phyloP scores from a whole-genome alignment of 345 rosid genomes.

The Camelina neglecta region DNA sequence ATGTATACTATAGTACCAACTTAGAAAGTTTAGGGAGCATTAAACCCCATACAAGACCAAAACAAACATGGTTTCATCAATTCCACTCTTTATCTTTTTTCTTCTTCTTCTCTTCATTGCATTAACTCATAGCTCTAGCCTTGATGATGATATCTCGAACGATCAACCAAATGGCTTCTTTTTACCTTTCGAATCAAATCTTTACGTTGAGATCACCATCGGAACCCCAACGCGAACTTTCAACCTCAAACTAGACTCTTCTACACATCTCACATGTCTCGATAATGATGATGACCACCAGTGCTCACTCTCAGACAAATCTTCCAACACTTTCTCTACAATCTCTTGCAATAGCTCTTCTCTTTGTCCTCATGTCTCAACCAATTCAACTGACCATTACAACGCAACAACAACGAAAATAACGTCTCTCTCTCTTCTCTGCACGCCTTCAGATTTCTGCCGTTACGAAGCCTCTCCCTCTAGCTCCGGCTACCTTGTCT shows the following conservation, averaged over 20 bases:
- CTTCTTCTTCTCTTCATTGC: slow-evolving; percentile 1
- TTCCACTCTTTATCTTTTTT: not conserved
- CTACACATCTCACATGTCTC: slow-evolving; percentile 45
- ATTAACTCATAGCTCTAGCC: slow-evolving; percentile 11
- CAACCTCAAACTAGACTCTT: slow-evolving; percentile 45
- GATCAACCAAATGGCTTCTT: slow-evolving; percentile 41
- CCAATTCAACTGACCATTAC: slow-evolving; percentile 2
- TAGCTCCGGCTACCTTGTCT: slow-evolving; percentile 39
- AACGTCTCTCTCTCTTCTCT: slow-evolving; percentile 35
- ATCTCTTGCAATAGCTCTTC: slow-evolving; percentile 40
- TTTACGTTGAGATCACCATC: slow-evolving; percentile 37
- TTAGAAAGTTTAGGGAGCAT: not conserved
- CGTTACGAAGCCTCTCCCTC: slow-evolving; percentile 36
- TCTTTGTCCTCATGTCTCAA: slow-evolving; percentile 29
- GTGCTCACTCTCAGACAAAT: slow-evolving; percentile 38
- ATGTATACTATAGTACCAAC: not conserved
- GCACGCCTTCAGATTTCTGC: slow-evolving; percentile 34
- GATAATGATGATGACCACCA: slow-evolving; percentile 38
- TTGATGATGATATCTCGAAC: slow-evolving; percentile 16
- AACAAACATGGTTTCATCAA: slow-evolving; percentile 32
- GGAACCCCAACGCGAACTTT: slow-evolving; percentile 41
- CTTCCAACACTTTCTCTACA: slow-evolving; percentile 39
- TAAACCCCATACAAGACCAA: not conserved
- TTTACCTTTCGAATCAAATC: slow-evolving; percentile 43
- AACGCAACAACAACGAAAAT: slow-evolving; percentile 26